Base-by-base conservation (phyloP, 495 filamentous ascomycete genomes). In the Pyrenula aspistea region DNA sequence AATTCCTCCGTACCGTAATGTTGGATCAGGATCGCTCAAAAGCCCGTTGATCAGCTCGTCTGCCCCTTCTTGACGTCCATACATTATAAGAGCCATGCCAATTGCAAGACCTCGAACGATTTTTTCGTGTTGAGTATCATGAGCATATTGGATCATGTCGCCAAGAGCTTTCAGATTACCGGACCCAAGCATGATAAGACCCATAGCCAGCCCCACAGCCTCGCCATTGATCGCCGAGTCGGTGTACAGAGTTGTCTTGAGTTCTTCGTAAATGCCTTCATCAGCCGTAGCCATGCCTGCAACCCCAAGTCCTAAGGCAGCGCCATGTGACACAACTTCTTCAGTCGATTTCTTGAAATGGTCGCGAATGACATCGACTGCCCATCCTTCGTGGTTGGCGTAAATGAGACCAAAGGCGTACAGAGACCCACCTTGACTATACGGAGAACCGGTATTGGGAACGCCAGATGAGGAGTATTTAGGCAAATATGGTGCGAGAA, bases 21-120 rank as follows among this genome's bases (percentile, higher is more conserved):
- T 89, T 60, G 93, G 89, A 63, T 99, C 93, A 2, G 93, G 89
- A 62, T 97, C 94, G 59, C 88, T 89, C 42, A 99, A 75, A 11
- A 99, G 84, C 53, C 89, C 89, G 63, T 92, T 91, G 62, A 96
- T 94, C 61, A 96, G 79, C 62, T 89, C 87, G 71, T 99, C 94
- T 3, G 93, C 94, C 55, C 84, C 86, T 66, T 97, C 94, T 70
- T 97, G 91, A 49, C 89, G 86, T 25, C 87, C 90, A 62, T 92
- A 97, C 92, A 96, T 99, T 73, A 97, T 95, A 58, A 99, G 75
- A 36, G 94, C 90, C 89, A 99, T 97, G 58, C 94, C 94, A 59
- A 99, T 77, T 19, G 91, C 91, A 55, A 95, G 78, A 61, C 94
- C 94, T 52, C 94, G 89, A 21, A 97, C 90, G 55, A 95, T 97